phyloP scores from a whole-genome alignment of 2,329 filamentous ascomycete genomes.

The Sporothrix phasma region DNA sequence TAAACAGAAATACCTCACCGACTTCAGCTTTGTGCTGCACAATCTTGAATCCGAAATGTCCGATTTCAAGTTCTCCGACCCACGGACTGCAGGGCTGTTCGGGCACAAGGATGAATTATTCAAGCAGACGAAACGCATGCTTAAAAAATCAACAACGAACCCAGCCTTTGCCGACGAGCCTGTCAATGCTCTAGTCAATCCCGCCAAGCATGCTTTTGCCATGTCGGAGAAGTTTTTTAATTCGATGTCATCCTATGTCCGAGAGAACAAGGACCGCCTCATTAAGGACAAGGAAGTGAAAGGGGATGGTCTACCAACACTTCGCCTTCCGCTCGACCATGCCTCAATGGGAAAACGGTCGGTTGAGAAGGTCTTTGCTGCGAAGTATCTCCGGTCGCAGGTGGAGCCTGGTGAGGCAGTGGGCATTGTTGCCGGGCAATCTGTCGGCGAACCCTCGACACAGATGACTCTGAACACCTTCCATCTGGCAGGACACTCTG shows the following conservation, averaged over 20 bases:
- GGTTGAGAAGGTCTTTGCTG: slow-evolving; percentile 74
- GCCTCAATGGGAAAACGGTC: slow-evolving; percentile 51
- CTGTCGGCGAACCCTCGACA: slow-evolving; percentile 91
- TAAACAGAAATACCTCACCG: slow-evolving; percentile 81
- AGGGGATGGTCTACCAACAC: slow-evolving; percentile 15
- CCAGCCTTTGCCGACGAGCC: slow-evolving; percentile 59
- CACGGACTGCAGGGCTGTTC: slow-evolving; percentile 36
- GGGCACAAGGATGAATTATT: slow-evolving; percentile 52
- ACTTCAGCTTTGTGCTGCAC: slow-evolving; percentile 82
- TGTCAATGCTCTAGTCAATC: slow-evolving; percentile 60
- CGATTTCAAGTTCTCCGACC: slow-evolving; percentile 56
- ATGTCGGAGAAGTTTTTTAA: slow-evolving; percentile 81
- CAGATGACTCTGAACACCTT: slow-evolving; percentile 99
- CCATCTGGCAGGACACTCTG: slow-evolving; percentile 95
- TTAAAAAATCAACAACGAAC: slow-evolving; percentile 57
- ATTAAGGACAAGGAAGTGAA: slow-evolving; percentile 41
- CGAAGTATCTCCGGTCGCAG: slow-evolving; percentile 86
- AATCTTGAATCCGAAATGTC: slow-evolving; percentile 76
- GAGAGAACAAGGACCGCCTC: slow-evolving; percentile 58
- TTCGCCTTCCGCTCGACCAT: slow-evolving; percentile 25
- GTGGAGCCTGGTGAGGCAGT: slow-evolving; percentile 95
- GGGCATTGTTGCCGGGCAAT: slow-evolving; percentile 92
- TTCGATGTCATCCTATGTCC: slow-evolving; percentile 64
- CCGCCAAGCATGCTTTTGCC: slow-evolving; percentile 69
- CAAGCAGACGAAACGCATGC: slow-evolving; percentile 71